phyloP scores from a whole-genome alignment of 108 stramenopile species.

The Discostella pseudostelligera region DNA sequence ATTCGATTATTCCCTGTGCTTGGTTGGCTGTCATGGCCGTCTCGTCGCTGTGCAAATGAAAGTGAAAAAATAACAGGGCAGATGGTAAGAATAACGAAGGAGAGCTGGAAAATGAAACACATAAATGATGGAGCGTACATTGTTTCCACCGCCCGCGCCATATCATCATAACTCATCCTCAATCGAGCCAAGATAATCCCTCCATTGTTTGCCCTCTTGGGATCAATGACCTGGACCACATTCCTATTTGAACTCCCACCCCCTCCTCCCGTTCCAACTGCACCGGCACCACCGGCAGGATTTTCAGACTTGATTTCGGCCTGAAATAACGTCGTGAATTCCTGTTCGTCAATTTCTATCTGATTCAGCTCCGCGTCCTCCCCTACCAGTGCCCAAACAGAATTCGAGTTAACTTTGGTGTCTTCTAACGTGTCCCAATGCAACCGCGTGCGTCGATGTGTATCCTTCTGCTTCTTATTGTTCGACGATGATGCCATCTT shows the following conservation, averaged over 20 bases:
- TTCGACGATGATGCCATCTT: conserved; percentile 5
- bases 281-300: conserved; percentile 12
- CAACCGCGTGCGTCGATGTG: conserved; percentile 81
- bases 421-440: conserved; percentile 83
- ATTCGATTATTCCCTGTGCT: conserved; percentile 84
- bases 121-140: conserved; percentile 29
- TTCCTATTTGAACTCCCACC: conserved; percentile 24
- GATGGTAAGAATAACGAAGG: neutral
- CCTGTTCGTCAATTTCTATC: conserved; percentile 83
- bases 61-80: conserved; percentile 3
- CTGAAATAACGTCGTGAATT: conserved; percentile 80
- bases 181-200: conserved; percentile 89
- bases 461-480: conserved; percentile 55
- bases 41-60: conserved; percentile 38
- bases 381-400: conserved; percentile 81
- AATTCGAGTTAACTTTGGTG: conserved; percentile 64
- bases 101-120: neutral
- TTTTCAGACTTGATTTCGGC: conserved; percentile 58
- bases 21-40: conserved; percentile 75
- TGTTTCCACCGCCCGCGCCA: conserved; percentile 80
- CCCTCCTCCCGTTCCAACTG: conserved; percentile 5
- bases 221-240: conserved; percentile 82
- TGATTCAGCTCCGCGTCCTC: conserved; percentile 69
- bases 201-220: conserved; percentile 91
- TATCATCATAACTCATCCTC: conserved; percentile 82